Conservation (phyloP, 495 filamentous ascomycete genomes). For the Annulohypoxylon nitens region DNA sequence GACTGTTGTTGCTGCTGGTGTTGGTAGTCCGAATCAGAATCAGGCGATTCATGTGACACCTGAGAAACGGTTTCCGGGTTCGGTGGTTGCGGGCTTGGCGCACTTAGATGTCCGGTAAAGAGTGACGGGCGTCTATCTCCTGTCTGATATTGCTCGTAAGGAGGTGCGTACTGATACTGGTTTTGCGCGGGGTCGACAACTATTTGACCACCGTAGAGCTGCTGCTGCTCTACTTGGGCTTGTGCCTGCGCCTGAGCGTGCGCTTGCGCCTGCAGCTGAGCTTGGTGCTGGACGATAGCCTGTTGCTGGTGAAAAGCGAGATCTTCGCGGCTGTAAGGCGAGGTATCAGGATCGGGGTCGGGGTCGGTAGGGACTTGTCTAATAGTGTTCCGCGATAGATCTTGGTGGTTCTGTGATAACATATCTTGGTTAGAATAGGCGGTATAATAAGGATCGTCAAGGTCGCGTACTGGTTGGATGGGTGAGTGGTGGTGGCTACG, state of each 20-base stretch:
- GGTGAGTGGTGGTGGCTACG: slow-evolving; percentile 57
- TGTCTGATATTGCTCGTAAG: slow-evolving; percentile 56
- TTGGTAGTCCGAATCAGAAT: slow-evolving; percentile 59
- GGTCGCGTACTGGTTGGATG: slow-evolving; percentile 59
- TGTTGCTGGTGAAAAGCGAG: slow-evolving; percentile 58
- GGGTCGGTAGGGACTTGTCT: slow-evolving; percentile 53
- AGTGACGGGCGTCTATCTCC: slow-evolving; percentile 46
- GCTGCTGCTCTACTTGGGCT: slow-evolving; percentile 42
- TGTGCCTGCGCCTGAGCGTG: slow-evolving; percentile 42
- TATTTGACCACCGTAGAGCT: slow-evolving; percentile 51
- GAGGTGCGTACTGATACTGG: slow-evolving; percentile 53
- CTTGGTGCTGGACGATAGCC: slow-evolving; percentile 53
- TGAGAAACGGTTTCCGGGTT: slow-evolving; percentile 69
- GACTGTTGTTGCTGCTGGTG: slow-evolving; percentile 41
- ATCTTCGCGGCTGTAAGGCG: slow-evolving; percentile 59
- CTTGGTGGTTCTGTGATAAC: slow-evolving; percentile 56
- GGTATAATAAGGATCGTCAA: slow-evolving; percentile 53
- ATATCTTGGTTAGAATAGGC: slow-evolving; percentile 56
- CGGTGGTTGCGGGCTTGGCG: slow-evolving; percentile 56
- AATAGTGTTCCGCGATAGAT: slow-evolving; percentile 55
- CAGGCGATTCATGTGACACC: slow-evolving; percentile 71
- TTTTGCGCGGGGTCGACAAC: slow-evolving; percentile 51
- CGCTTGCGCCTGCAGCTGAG: slow-evolving; percentile 52
- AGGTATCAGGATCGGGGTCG: slow-evolving; percentile 46
- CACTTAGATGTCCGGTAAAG: slow-evolving; percentile 56